Base-by-base conservation (phyloP, 2,329 filamentous ascomycete genomes). In the Aspergillus piperis region DNA sequence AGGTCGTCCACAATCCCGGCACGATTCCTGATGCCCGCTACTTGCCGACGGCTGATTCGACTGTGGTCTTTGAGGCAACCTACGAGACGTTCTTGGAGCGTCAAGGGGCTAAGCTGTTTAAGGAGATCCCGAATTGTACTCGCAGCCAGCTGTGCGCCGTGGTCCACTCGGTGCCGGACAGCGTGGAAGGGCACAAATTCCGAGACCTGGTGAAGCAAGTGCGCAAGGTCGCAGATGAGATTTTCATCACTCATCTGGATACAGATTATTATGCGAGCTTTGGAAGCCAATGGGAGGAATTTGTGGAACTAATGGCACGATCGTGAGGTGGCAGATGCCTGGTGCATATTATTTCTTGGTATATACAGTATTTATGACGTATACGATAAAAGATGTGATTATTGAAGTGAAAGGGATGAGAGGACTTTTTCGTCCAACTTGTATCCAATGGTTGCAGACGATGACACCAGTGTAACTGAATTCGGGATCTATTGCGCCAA, bases 1-100 rank as follows among this genome's bases (percentile, higher is more conserved):
- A 78, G 73, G 68, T 80, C 49, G 73, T 81, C 36, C 78, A 80
- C 66, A 82, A 82, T 61, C 80, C 80, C 4, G 80, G 80, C 23
- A 73, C 75, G 5, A 71, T 81, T 13, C 77, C 79, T 3, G 75
- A 77, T 59, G 68, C 72, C 54, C 71, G 70, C 30, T 81, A 78
- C 66, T 71, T 79, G 58, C 64, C 72, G 39, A 71, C 70, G 1
- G 77, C 78, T 27, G 78, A 82, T 70, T 78, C 75, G 62, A 75
- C 80, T 5, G 77, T 81, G 30, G 77, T 80, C 13, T 82, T 82
- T 57, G 80, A 82, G 70, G 76, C 69, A 49, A 71, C 74, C 11
- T 80, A 77, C 61, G 65, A 68, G 19, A 76, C 71, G 19, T 80
- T 78, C 66, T 68, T 73, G 39, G 67, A 73, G 39, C 68, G 73